Base-by-base conservation (phyloP, 2,329 filamentous ascomycete species). In the Fusarium floridanum region DNA sequence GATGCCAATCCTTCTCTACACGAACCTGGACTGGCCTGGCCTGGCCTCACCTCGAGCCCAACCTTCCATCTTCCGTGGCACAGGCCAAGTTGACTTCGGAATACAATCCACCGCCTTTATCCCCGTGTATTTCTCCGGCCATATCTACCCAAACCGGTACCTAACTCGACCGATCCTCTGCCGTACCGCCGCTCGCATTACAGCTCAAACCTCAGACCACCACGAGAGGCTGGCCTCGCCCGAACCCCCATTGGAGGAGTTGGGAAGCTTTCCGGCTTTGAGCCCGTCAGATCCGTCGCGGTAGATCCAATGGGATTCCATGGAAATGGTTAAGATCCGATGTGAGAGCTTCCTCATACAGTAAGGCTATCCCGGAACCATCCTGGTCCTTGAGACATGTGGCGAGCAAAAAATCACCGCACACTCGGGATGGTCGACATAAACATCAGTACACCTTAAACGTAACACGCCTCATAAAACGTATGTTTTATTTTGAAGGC, bases 191-290 rank as follows among this genome's bases (percentile, higher is more conserved):
- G 10, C 36, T 59, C 56, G 11, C 34, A 20, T 41, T 36, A 39
- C 39, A 65, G 69, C 59, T 68, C 53, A 64, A 50, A 73, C 61
- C 66, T 78, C 76, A 67, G 66, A 75, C 76, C 76, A 76, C 68
- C 60, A 34, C 12, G 20, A 61, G 39, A 65, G 59, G 17, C 57
- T 60, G 56, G 50, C 62, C 29, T 62, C 68, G 60, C 50, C 27
- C 29, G 36, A 56, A 27, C 43, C 32, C 41, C 56, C 41, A 77
- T 77, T 78, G 74, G 76, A 73, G 61, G 56, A 61, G 48, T 50
- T 39, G 59, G 41, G 43, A 61, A 68, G 72, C 76, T 68, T 62
- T 9, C 60, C 62, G 59, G 72, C 60, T 62, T 29, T 60, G 50
- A 66, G 43, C 60, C 74, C 61, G 67, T 56, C 34, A 70, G 71